A percentile compares a stretch with the other conserved stretches of the same genome.
These are phyloP conservation scores for Xylaria sp. DNA, from an alignment of 2,329 filamentous ascomycete genomes.

Conservation along the genomic window DNA sequence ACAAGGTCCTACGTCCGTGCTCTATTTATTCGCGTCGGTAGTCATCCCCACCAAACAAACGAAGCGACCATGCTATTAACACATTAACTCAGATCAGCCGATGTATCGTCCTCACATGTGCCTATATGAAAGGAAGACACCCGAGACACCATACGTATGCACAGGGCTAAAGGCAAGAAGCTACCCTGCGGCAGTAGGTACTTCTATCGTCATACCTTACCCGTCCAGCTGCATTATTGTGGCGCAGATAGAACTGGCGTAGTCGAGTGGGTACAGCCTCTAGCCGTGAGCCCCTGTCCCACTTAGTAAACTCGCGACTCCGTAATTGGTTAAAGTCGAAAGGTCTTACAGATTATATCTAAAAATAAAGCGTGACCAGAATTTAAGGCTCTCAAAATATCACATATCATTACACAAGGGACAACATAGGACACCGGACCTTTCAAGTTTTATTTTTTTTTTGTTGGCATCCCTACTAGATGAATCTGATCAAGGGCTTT, in stretches of 20 bases:
- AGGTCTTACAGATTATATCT: constrained; percentile 6
- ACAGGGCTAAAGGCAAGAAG: not conserved
- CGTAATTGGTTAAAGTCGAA: constrained; percentile 6
- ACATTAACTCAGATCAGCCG: not conserved
- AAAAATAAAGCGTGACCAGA: constrained; percentile 28
- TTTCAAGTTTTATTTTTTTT: not conserved
- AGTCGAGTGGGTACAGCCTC: constrained; percentile 9
- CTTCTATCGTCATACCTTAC: not conserved
- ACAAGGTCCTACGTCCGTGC: not conserved
- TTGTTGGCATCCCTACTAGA: not conserved
- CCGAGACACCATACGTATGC: not conserved
- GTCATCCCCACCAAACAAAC: not conserved
- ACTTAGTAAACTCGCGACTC: not conserved
- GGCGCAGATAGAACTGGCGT: constrained; percentile 29
- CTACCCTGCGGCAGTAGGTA: not conserved
- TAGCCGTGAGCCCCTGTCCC: constrained; percentile 4
- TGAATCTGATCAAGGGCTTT: not conserved
- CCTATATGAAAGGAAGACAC: not conserved
- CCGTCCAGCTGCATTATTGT: constrained; percentile 25
- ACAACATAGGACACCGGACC: not conserved
- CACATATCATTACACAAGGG: not conserved
- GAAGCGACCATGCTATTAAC: not conserved
- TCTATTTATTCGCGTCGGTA: not conserved
- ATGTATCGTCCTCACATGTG: not conserved
- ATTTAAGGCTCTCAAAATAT: not conserved